Evolutionary conservation across 805 yeast genomes (phyloP), one percentile per base, ranked within the genome.

Genomic region (Spathaspora arborariae): DNA sequence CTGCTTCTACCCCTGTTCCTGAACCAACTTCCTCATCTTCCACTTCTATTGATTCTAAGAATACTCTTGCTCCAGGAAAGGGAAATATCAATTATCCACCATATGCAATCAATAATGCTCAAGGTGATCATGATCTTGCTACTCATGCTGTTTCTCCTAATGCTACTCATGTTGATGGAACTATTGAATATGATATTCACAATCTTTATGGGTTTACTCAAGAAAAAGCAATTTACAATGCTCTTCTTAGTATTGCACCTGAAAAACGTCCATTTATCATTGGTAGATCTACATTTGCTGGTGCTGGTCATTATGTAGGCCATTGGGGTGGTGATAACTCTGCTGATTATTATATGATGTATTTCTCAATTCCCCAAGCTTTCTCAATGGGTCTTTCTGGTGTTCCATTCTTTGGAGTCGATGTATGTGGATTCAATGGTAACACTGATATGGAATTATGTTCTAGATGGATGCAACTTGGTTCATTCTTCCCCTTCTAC

Each of bases 41-140:
- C 3, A 19, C 48, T 11, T 34, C 51, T 3, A 41, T 47, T 20
- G 50, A 52, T 41, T 44, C 57, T 19, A 34, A 22, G 44, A 58
- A 59, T 42, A 53, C 54, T 27, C 39, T 51, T 19, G 48, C 48
- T n/a, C 57, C 62, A 49, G 54, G 60, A 1, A 57, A 57, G 46
- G 58, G 67, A n/a, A 64, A 62, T 42, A 49, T 64, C 44, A 58
- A 60, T 46, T 60, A 59, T 48, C 69, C 69, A n/a, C 68, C 68
- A 15, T 64, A 64, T 47, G 65, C 61, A 9, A 60, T 64, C 47
- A 58, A 62, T 47, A 52, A 63, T 48, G 47, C 37, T 16, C 65
- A 62, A 46, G 60, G 53, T 13, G 49, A 53, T 36, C 54, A 49
- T 27, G 61, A 57, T 42, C 44, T 57, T 20, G 61, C 61, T 10